Conservation (phyloP, 768 basidiomycete genomes). For the Antrodiella citrinella region DNA sequence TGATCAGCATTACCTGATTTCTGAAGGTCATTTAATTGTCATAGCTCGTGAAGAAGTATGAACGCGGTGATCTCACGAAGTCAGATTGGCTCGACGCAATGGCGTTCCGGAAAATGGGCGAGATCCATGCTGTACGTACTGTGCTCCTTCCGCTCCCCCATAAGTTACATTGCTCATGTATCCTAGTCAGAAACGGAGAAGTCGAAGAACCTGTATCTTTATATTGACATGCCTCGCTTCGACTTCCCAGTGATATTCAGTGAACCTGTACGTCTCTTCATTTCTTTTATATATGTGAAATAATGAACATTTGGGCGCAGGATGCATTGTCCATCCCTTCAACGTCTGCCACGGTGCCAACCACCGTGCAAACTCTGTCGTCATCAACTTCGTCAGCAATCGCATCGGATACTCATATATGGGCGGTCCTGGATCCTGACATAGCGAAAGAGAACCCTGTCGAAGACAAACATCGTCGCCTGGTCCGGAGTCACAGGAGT, state of each 20-base stretch:
- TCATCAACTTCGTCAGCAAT: slow-evolving; percentile 37
- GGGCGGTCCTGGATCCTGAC: slow-evolving; percentile 90
- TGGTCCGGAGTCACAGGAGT: slow-evolving; percentile 91
- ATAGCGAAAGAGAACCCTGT: slow-evolving; percentile 90
- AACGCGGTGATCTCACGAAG: slow-evolving; percentile 86
- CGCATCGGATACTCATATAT: slow-evolving; percentile 62
- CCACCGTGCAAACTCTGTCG: slow-evolving; percentile 32
- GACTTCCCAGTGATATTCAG: slow-evolving; percentile 96
- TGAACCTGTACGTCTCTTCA: slow-evolving; percentile 60
- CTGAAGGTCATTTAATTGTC: no score
- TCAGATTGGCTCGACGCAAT: slow-evolving; percentile 95
- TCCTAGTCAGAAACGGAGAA: slow-evolving; percentile 80
- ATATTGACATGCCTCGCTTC: slow-evolving; percentile 92
- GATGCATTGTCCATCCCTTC: slow-evolving; percentile 18
- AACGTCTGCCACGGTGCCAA: background rate
- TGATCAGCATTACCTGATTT: background rate
- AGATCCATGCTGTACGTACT: slow-evolving; percentile 75
- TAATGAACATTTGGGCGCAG: slow-evolving; percentile 17
- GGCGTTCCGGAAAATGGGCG: slow-evolving; percentile 91
- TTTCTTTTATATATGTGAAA: background rate
- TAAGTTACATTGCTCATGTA: background rate
- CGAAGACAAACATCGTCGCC: slow-evolving; percentile 90
- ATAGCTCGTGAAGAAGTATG: slow-evolving; percentile 90
- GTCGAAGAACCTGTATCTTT: slow-evolving; percentile 90
- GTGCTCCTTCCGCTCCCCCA: background rate